Percentiles rank a stretch among this genome's conserved stretches.
These are phyloP conservation scores for Epichloe coenophiala DNA, from an alignment of 2,329 filamentous ascomycete species.

Conservation along the genomic window DNA sequence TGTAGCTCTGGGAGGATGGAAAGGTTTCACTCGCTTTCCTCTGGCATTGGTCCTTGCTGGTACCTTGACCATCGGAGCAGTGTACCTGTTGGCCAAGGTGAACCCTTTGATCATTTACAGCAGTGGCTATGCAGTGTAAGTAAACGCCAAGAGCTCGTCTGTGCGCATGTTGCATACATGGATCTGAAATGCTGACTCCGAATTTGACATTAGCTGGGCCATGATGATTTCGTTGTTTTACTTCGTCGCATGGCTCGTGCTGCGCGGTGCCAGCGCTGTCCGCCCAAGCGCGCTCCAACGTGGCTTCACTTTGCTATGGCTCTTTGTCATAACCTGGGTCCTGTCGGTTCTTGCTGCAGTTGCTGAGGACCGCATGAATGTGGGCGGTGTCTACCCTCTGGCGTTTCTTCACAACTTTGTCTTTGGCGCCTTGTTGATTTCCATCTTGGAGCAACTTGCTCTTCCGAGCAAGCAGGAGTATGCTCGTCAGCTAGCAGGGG, in stretches of 20 bases:
- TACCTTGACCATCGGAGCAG: constrained; percentile 55
- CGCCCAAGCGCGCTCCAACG: constrained; percentile 79
- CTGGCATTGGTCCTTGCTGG: constrained; percentile 57
- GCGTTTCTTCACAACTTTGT: constrained; percentile 66
- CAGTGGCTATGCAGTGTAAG: constrained; percentile 64
- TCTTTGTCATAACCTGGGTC: constrained; percentile 63
- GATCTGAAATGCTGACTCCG: constrained; percentile 8
- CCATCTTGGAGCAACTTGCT: constrained; percentile 67
- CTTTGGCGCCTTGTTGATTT: constrained; percentile 61
- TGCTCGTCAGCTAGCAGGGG: constrained; percentile 41
- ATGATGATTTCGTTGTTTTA: constrained; percentile 79
- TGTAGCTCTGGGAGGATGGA: constrained; percentile 58
- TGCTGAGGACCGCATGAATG: constrained; percentile 57
- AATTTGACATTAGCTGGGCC: constrained; percentile 42
- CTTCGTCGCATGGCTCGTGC: constrained; percentile 68
- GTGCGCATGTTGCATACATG: background rate
- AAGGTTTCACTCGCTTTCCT: constrained; percentile 75
- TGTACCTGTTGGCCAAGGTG: constrained; percentile 64
- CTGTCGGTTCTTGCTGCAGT: constrained; percentile 60
- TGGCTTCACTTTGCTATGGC: constrained; percentile 70
- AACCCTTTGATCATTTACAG: constrained; percentile 90
- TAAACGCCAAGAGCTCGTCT: background rate
- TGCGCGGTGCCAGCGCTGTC: constrained; percentile 62
- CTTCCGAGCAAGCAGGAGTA: constrained; percentile 61
- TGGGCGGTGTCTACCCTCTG: constrained; percentile 67